Evolutionary conservation across 768 basidiomycete genomes (phyloP).

Genomic region (Russula griseocarnosa): DNA sequence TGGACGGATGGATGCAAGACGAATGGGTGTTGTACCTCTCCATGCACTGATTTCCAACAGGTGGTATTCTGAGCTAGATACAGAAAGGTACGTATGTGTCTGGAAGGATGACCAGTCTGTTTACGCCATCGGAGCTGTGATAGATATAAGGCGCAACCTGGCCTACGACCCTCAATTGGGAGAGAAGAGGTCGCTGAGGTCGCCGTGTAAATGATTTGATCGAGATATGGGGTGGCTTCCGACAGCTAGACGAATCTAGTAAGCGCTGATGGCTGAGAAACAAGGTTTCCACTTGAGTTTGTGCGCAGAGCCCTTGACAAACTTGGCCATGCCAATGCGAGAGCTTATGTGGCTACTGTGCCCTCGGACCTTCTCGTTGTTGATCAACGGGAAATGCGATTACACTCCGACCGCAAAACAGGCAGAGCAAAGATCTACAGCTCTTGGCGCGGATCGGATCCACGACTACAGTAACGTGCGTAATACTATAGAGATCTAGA

Average conservation of each 20-base stretch:
- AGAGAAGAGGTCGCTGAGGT: constrained; percentile 16
- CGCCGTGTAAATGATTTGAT: constrained; percentile 25
- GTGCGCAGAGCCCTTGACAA: constrained; percentile 8
- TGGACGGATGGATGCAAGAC: background rate
- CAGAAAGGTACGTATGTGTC: background rate
- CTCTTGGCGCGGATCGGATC: constrained; percentile 9
- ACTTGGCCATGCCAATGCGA: constrained; percentile 7
- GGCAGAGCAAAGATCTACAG: constrained; percentile 5
- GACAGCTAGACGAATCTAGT: constrained; percentile 23
- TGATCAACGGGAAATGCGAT: background rate
- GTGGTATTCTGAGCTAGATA: constrained; percentile 8
- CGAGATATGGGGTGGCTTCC: constrained; percentile 26
- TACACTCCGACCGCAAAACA: background rate
- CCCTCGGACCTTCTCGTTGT: background rate
- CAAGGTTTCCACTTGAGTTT: constrained; percentile 19
- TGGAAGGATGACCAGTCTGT: constrained; percentile 4
- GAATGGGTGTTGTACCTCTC: background rate
- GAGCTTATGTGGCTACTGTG: background rate
- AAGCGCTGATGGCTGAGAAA: constrained; percentile 23
- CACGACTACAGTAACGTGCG: background rate
- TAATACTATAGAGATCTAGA: constrained; percentile 1
- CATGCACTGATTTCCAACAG: background rate
- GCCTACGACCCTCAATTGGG: constrained; percentile 6
- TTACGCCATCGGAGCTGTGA: constrained; percentile 1
- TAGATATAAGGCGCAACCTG: constrained; percentile 12